These are phyloP conservation scores for Vickermania ingenoplastis DNA, from an alignment of 208 protist genomes.

Conservation along the genomic window DNA sequence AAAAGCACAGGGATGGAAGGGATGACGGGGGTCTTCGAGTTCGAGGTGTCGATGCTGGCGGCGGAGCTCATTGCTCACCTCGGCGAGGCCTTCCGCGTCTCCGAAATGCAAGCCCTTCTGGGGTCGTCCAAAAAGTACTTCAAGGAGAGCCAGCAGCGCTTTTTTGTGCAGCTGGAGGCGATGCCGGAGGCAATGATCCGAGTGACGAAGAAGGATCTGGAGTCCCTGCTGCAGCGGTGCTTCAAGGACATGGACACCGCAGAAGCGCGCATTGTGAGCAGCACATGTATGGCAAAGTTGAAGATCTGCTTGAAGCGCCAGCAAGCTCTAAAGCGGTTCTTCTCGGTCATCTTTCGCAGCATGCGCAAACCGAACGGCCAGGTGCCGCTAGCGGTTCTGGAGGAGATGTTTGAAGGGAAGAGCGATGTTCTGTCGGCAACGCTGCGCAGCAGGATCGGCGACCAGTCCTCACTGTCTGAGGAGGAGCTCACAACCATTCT, in stretches of 20 bases:
- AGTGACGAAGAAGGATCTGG: conserved; percentile 1
- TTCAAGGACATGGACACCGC: conserved; percentile 5
- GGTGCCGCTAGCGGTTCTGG: conserved; percentile 1
- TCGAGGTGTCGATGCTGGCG: conserved; percentile 2
- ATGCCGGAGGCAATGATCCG: conserved; percentile 3
- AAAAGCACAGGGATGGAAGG: not conserved
- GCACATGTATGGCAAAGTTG: not conserved
- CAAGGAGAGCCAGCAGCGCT: not conserved
- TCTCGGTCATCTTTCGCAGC: not conserved
- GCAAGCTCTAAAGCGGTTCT: not conserved
- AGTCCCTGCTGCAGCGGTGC: conserved; percentile 2
- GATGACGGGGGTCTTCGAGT: not conserved
- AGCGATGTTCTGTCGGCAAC: not conserved
- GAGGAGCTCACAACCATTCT: not conserved
- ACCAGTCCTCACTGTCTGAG: not conserved
- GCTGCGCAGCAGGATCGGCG: not conserved
- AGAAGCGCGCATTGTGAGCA: not conserved
- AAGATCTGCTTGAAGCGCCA: not conserved
- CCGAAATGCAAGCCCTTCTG: conserved; percentile 8
- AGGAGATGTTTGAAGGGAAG: not conserved
- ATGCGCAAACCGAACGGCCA: not conserved
- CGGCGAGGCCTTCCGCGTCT: conserved; percentile 4
- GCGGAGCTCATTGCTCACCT: conserved; percentile 5
- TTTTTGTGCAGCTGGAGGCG: conserved; percentile 5
- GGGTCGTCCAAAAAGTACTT: not conserved